Conservation (phyloP, 83 land plant genomes). For the Diphasiastrum complanatum region DNA sequence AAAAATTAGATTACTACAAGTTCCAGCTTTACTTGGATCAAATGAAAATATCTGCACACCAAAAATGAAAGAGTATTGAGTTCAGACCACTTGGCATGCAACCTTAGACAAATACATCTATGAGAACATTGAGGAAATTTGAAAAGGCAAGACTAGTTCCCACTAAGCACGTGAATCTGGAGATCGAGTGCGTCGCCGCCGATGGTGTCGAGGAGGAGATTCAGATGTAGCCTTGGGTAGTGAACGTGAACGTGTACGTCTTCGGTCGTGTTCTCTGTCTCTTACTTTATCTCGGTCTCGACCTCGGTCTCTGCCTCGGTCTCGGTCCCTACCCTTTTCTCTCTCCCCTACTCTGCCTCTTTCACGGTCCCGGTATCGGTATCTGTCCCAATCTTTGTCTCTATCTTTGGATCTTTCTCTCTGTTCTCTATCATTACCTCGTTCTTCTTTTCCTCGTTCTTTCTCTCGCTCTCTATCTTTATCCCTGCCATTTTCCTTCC, state of each 20-base stretch:
- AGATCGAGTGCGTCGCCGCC: slow-evolving; percentile 47
- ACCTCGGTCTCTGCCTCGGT: slow-evolving; percentile 42
- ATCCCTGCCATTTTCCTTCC: slow-evolving; percentile 20
- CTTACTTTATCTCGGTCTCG: slow-evolving; percentile 20
- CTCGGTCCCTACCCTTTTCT: slow-evolving; percentile 36
- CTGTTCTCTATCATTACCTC: slow-evolving; percentile 6
- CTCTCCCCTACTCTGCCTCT: slow-evolving; percentile 23
- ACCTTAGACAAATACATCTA: no score
- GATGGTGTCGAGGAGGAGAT: slow-evolving; percentile 37
- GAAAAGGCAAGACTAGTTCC: no score
- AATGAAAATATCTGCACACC: no score
- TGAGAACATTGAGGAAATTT: no score
- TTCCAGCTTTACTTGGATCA: no score
- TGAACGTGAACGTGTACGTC: slow-evolving; percentile 56
- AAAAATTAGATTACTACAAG: no score
- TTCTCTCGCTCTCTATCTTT: slow-evolving; percentile 12
- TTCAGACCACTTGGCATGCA: no score
- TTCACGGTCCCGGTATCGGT: not conserved
- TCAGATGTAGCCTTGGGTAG: slow-evolving; percentile 24
- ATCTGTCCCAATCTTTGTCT: slow-evolving; percentile 4
- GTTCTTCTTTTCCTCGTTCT: not conserved
- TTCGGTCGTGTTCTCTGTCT: slow-evolving; percentile 5
- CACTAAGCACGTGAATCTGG: slow-evolving; percentile 36
- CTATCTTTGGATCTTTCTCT: not conserved
- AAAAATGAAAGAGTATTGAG: no score